Evolutionary conservation across 1,284 basidiomycete genomes (phyloP).

Genomic region (Puccinia hordei): DNA sequence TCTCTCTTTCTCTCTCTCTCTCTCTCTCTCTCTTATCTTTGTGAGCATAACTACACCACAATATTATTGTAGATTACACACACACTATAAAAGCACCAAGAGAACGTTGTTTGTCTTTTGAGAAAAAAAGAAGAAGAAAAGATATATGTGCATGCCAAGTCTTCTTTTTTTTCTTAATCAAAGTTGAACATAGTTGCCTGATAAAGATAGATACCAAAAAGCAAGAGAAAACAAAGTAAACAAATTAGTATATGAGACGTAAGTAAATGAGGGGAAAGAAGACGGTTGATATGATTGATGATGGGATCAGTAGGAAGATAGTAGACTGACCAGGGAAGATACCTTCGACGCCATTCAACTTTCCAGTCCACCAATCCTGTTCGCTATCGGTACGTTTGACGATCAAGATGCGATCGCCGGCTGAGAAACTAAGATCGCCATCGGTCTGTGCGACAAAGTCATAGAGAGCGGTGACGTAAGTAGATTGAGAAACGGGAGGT

Average conservation of each 20-base stretch:
- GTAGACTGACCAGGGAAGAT: slow-evolving; percentile 76
- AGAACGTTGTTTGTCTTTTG: not conserved
- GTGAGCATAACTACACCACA: too few species aligned
- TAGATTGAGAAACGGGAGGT: slow-evolving; percentile 68
- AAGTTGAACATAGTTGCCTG: slow-evolving; percentile 13
- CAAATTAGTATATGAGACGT: too few species aligned
- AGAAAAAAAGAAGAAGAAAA: not conserved
- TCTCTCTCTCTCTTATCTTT: too few species aligned
- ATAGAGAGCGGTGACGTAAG: slow-evolving; percentile 89
- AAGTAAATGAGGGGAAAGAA: too few species aligned
- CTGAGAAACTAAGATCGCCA: slow-evolving; percentile 86
- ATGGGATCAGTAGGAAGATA: not conserved
- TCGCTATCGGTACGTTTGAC: slow-evolving; percentile 78
- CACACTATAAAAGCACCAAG: too few species aligned
- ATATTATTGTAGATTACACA: too few species aligned
- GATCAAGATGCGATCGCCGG: slow-evolving; percentile 91
- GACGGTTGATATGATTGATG: too few species aligned
- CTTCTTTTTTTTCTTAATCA: not conserved
- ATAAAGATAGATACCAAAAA: not conserved
- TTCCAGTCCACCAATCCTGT: slow-evolving; percentile 99
- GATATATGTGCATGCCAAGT: not conserved
- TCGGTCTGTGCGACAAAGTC: slow-evolving; percentile 93
- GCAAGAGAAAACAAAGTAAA: not conserved
- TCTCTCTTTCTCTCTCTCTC: too few species aligned
- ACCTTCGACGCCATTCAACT: slow-evolving; percentile 78